These are phyloP conservation scores for Durotheca rogersii DNA, from an alignment of 495 filamentous ascomycete genomes.

Conservation along the genomic window DNA sequence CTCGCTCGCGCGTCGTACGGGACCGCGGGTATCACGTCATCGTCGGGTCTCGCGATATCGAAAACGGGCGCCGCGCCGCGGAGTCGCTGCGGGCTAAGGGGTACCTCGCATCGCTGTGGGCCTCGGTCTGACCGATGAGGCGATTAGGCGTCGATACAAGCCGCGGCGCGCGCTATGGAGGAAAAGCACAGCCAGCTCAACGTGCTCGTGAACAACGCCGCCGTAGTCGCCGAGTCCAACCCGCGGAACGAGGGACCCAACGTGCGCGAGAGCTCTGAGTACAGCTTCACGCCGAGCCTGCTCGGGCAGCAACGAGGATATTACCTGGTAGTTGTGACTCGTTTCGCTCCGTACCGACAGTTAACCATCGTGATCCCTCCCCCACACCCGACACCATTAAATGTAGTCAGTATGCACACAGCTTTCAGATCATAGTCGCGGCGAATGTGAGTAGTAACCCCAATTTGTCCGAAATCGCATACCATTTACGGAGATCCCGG, in stretches of 20 bases:
- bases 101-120: neutral
- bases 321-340: neutral
- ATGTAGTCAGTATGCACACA: too few relatives aligned
- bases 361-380: too few relatives aligned
- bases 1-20: conserved; percentile 1
- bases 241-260: conserved; percentile 2
- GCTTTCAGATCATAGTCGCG: conserved; percentile 29
- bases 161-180: conserved; percentile 26
- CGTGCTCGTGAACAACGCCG: conserved; percentile 28
- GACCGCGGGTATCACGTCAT: conserved; percentile 6
- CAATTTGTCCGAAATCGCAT: conserved; percentile 28
- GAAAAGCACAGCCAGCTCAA: conserved; percentile 25
- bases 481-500: conserved; percentile 27
- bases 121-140: conserved; percentile 37
- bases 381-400: too few relatives aligned
- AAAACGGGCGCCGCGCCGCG: neutral
- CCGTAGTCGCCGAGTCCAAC: conserved; percentile 29
- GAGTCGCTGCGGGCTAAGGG: neutral
- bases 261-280: neutral
- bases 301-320: neutral
- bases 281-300: conserved; percentile 42
- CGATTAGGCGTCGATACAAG: conserved; percentile 34
- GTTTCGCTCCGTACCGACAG: neutral
- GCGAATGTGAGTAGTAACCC: conserved; percentile 24
- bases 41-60: conserved; percentile 5